Percentiles rank a stretch among this genome's conserved stretches.
phyloP scores from a whole-genome alignment of 257 asterid species.

The Lavandula angustifolia region DNA sequence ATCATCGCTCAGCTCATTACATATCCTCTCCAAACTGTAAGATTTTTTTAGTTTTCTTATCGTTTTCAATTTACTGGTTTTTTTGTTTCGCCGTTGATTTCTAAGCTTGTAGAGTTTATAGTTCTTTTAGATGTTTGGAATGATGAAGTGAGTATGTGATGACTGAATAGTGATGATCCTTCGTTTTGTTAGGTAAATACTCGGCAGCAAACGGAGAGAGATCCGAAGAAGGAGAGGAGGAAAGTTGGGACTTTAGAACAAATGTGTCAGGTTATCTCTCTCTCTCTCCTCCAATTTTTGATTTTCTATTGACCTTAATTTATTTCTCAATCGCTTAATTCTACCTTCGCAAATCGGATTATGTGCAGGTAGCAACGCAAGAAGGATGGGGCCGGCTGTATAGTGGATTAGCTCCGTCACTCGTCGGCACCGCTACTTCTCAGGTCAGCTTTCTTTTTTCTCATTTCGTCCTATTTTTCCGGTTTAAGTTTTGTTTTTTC shows the following conservation, averaged over 20 bases:
- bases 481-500: conserved; percentile 6
- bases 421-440: conserved; percentile 91
- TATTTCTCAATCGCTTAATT: not conserved
- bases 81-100: conserved; percentile 11
- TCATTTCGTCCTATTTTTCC: not conserved
- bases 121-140: not conserved
- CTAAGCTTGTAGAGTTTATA: too few relatives aligned
- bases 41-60: conserved; percentile 15
- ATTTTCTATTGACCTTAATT: conserved; percentile 6
- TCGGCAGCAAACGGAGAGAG: conserved; percentile 91
- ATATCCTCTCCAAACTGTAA: conserved; percentile 90
- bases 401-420: conserved; percentile 88
- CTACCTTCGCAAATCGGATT: conserved; percentile 21
- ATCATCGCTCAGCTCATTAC: conserved; percentile 92
- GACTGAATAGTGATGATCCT: conserved; percentile 15
- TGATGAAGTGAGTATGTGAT: not conserved
- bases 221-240: conserved; percentile 65
- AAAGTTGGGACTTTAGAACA: conserved; percentile 62
- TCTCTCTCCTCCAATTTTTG: conserved; percentile 8
- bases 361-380: conserved; percentile 67
- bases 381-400: conserved; percentile 95
- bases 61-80: too few relatives aligned
- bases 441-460: conserved; percentile 50
- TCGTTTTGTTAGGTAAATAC: conserved; percentile 66
- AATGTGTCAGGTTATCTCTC: conserved; percentile 61